Evolutionary conservation across 345 rosid genomes (phyloP).

Genomic region (Eucalyptus shirleyi): DNA sequence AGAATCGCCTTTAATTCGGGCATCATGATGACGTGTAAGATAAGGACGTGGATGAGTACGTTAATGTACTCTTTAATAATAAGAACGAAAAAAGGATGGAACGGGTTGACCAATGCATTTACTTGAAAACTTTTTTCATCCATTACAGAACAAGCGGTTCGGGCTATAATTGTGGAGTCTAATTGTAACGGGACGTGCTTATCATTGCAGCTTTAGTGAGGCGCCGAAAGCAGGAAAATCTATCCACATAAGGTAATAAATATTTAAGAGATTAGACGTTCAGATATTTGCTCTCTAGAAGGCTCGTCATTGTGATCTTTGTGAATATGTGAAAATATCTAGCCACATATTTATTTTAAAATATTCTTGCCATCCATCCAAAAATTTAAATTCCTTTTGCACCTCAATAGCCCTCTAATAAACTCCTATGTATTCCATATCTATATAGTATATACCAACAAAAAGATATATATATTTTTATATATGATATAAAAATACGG

Average conservation of each 20-base stretch:
- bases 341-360: neutral
- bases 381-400: neutral
- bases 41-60: neutral
- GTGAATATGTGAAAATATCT: neutral
- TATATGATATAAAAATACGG: neutral
- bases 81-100: neutral
- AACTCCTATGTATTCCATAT: neutral
- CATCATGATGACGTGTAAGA: neutral
- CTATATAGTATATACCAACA: neutral
- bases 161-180: neutral
- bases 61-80: neutral
- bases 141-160: neutral
- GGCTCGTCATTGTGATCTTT: neutral
- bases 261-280: neutral
- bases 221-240: neutral
- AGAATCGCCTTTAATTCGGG: neutral
- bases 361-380: neutral
- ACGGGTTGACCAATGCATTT: neutral
- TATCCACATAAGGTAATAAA: neutral
- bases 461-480: neutral
- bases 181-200: neutral
- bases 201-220: neutral
- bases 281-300: neutral
- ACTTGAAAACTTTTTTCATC: neutral
- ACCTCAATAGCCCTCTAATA: neutral